phyloP scores from a whole-genome alignment of 1,284 basidiomycete species.

The Papiliotrema nemorosa region DNA sequence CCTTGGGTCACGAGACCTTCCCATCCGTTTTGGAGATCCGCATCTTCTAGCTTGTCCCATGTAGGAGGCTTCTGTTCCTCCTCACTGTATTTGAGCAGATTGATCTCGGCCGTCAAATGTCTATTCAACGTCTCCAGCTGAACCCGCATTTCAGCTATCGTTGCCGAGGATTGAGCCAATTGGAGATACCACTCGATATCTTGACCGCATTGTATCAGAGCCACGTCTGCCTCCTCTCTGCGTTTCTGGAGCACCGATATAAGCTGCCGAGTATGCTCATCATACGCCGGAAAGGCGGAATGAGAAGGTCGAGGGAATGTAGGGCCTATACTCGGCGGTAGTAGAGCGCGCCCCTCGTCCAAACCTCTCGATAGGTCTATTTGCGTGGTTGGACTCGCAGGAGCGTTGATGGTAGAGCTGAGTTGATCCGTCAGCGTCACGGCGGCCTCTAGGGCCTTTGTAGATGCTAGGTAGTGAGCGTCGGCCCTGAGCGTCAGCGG shows the following conservation, averaged over 20 bases:
- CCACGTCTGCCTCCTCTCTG: constrained; percentile 11
- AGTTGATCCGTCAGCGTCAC: constrained; percentile 14
- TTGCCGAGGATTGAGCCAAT: no score
- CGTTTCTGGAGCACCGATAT: constrained; percentile 6
- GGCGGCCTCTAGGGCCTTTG: constrained; percentile 11
- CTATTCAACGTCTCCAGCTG: no score
- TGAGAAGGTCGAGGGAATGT: constrained; percentile 28
- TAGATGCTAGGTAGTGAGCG: constrained; percentile 18
- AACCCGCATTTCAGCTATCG: no score
- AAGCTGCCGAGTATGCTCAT: constrained; percentile 19
- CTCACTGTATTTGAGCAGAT: neutral
- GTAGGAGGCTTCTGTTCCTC: neutral
- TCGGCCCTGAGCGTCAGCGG: constrained; percentile 20
- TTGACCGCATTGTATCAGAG: constrained; percentile 10
- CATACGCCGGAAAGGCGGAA: constrained; percentile 25
- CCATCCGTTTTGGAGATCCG: neutral
- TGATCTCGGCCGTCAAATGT: no score
- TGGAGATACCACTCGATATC: constrained; percentile 32
- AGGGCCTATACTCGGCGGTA: constrained; percentile 19
- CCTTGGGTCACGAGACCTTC: neutral
- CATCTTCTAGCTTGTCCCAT: no score
- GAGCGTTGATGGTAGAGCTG: constrained; percentile 7
- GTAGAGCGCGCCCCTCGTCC: neutral
- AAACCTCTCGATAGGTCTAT: constrained; percentile 16
- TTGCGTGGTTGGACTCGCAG: constrained; percentile 20